Evolutionary conservation across 768 basidiomycete species (phyloP), one percentile per base, ranked within the genome.

Genomic region (Lanmaoa rubissima): DNA sequence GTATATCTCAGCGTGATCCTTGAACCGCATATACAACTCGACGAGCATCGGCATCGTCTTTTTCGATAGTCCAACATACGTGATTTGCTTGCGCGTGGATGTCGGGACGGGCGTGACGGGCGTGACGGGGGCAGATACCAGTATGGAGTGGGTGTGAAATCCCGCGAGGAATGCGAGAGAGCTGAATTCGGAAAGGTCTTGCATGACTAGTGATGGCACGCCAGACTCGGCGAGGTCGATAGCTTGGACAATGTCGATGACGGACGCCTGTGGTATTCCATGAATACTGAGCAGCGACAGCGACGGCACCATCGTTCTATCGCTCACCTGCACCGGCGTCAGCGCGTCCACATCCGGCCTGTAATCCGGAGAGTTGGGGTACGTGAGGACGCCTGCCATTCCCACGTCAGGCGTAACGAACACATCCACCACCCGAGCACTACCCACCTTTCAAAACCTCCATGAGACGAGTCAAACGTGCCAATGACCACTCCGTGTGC

Each of bases 51-150:
- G 93, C 89, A 97, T 94, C 14, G 79, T 79, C 70, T 84, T 88
- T 73, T 98, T 98, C 1, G 87, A 79, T n/a, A 98, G 71, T 3
- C 86, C 95, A 49, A 98, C 88, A 67, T 94, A 98, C 1, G 93
- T 94, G 47, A 97, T 78, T 6, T 88, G 82, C 64, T 85, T 88
- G 45, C 78, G 82, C 7, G 78, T 74, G 1, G 65, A 48, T 2
- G 60, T 36, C 6, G 57, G 36, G 31, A 34, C 52, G 6, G 59
- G 54, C 40, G 55, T 50, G 40, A 40, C 42, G 9, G 65, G 60
- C 24, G 61, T 61, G 19, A 34, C 60, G 4, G 61, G 55, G 13
- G n/a, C 48, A 32, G 57, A 31, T 16, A n/a, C 31, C 4, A 51
- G 53, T 0, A 34, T 36, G 2, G 61, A 53, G 31, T 77, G 79